Percentiles rank a stretch among this genome's conserved stretches.
Conservation (phyloP, 495 filamentous ascomycete genomes). For the Aspergillus nidulans region DNA sequence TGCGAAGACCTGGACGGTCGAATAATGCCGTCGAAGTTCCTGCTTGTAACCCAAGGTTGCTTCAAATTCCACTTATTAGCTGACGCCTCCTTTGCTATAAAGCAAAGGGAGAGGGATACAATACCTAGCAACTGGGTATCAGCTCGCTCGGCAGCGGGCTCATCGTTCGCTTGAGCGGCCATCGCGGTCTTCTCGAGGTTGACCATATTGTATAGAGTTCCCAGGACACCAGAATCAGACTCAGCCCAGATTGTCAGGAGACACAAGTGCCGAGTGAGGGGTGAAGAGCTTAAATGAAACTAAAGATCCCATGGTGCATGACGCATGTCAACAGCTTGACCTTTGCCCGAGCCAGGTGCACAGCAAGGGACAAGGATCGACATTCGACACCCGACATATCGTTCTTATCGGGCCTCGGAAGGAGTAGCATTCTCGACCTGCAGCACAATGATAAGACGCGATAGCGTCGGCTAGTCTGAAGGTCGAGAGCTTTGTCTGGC, state of each 20-base stretch:
- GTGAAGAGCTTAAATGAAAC: background rate
- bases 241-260: background rate
- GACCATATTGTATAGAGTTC: constrained; percentile 2
- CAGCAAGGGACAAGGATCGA: background rate
- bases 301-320: background rate
- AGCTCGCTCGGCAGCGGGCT: constrained; percentile 14
- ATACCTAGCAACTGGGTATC: constrained; percentile 34
- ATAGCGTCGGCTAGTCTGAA: constrained; percentile 1
- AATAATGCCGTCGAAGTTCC: constrained; percentile 64
- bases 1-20: constrained; percentile 60
- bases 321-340: background rate
- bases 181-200: constrained; percentile 7
- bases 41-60: constrained; percentile 61
- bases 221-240: background rate
- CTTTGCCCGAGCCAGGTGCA: background rate
- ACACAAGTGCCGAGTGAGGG: background rate
- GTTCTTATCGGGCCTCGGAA: background rate
- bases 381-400: background rate
- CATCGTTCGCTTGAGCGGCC: constrained; percentile 5
- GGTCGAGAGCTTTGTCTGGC: too few relatives aligned
- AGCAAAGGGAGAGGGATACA: constrained; percentile 1
- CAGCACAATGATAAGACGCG: constrained; percentile 6
- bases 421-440: constrained; percentile 25
- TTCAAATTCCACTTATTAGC: constrained; percentile 11
- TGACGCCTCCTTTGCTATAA: background rate